Evolutionary conservation across 73 alveolate species (phyloP).

Genomic region (Tetrahymena borealis): DNA sequence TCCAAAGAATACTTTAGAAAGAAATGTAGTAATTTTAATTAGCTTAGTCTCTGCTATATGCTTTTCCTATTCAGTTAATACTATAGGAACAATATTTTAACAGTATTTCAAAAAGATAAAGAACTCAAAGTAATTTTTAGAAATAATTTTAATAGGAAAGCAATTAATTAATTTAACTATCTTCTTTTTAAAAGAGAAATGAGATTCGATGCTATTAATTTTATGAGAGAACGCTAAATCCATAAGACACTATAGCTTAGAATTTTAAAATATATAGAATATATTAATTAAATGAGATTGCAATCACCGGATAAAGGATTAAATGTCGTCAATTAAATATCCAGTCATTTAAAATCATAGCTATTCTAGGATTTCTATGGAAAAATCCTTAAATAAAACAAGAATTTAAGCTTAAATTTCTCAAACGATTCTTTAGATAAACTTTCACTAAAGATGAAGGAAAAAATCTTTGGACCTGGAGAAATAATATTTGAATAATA

Average conservation of each 20-base stretch:
- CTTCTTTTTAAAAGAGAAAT: background rate
- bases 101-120: background rate
- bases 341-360: background rate
- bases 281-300: background rate
- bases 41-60: background rate
- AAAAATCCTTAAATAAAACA: background rate
- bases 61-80: background rate
- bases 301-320: background rate
- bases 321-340: background rate
- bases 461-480: background rate
- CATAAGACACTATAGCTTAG: background rate
- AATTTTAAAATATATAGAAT: background rate
- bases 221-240: background rate
- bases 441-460: background rate
- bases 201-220: background rate
- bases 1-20: slow-evolving; percentile 25
- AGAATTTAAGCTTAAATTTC: background rate
- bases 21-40: slow-evolving; percentile 5
- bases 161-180: background rate
- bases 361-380: background rate
- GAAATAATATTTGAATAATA: background rate
- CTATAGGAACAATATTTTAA: background rate
- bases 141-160: background rate
- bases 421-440: background rate
- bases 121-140: background rate